Evolutionary conservation across 208 protist species (phyloP).

Genomic region (Phytomonas sp.): DNA sequence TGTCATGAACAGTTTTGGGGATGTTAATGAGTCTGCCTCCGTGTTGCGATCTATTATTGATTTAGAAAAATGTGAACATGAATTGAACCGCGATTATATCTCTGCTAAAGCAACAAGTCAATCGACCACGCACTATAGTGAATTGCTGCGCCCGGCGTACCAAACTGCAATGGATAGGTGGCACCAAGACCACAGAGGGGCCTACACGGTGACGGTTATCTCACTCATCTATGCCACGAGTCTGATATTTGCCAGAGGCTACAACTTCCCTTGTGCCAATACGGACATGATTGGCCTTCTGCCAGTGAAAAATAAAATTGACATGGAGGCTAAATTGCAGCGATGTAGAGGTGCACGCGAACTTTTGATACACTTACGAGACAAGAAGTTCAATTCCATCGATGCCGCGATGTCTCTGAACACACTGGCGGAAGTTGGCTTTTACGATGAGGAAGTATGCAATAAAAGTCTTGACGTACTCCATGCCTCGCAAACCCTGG

Average conservation of each 20-base stretch:
- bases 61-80: constrained; percentile 24
- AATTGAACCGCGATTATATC: constrained; percentile 1
- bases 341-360: constrained; percentile 54
- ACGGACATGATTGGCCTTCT: constrained; percentile 57
- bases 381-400: constrained; percentile 42
- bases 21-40: constrained; percentile 54
- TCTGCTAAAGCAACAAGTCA: neutral
- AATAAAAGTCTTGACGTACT: constrained; percentile 75
- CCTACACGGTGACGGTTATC: constrained; percentile 43
- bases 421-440: constrained; percentile 56
- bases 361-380: constrained; percentile 45
- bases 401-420: constrained; percentile 76
- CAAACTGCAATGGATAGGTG: constrained; percentile 41
- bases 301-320: constrained; percentile 65
- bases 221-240: constrained; percentile 54
- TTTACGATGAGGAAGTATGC: constrained; percentile 79
- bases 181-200: constrained; percentile 22
- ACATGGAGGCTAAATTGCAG: constrained; percentile 87
- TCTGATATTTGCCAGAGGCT: constrained; percentile 42
- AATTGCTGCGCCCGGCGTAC: constrained; percentile 27
- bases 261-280: constrained; percentile 42
- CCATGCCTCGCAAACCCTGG: constrained; percentile 46
- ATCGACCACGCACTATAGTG: constrained; percentile 10
- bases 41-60: constrained; percentile 49
- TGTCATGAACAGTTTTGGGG: constrained; percentile 24